These are phyloP conservation scores for Inga leiocalycina DNA, from an alignment of 306 rosid genomes.

Conservation along the genomic window DNA sequence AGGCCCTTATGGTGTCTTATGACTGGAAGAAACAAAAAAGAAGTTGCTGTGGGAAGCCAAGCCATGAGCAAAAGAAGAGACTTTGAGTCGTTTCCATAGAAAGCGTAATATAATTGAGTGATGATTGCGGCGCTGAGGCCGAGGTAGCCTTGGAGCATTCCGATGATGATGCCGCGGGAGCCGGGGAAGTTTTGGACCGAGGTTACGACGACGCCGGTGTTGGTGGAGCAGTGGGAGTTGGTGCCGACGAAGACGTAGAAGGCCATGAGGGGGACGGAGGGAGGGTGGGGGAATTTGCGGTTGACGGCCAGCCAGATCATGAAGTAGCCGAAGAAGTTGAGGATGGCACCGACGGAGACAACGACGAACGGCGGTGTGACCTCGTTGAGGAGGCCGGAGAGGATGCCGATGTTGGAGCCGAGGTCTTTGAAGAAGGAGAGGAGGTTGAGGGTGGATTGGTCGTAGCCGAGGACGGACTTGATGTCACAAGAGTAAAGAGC, in stretches of 20 bases:
- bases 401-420: constrained; percentile 43
- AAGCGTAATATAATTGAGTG: constrained; percentile 49
- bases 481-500: constrained; percentile 41
- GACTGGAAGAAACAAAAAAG: constrained; percentile 49
- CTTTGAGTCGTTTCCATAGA: constrained; percentile 54
- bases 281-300: constrained; percentile 37
- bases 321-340: constrained; percentile 3
- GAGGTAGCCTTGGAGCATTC: constrained; percentile 38
- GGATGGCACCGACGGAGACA: background rate
- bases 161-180: constrained; percentile 40
- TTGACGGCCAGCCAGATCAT: constrained; percentile 47
- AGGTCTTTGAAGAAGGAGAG: constrained; percentile 46
- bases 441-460: constrained; percentile 46
- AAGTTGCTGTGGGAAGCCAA: constrained; percentile 65
- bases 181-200: constrained; percentile 51
- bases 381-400: constrained; percentile 16
- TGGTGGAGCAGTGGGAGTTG: constrained; percentile 37
- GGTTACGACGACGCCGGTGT: constrained; percentile 45
- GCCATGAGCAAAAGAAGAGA: constrained; percentile 62
- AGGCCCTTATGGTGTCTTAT: constrained; percentile 40
- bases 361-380: background rate
- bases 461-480: constrained; percentile 42
- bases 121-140: constrained; percentile 46
- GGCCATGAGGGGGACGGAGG: constrained; percentile 49
- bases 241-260: constrained; percentile 45